Conservation (phyloP, 495 filamentous ascomycete species). For the Astrothelium subdiscretum region DNA sequence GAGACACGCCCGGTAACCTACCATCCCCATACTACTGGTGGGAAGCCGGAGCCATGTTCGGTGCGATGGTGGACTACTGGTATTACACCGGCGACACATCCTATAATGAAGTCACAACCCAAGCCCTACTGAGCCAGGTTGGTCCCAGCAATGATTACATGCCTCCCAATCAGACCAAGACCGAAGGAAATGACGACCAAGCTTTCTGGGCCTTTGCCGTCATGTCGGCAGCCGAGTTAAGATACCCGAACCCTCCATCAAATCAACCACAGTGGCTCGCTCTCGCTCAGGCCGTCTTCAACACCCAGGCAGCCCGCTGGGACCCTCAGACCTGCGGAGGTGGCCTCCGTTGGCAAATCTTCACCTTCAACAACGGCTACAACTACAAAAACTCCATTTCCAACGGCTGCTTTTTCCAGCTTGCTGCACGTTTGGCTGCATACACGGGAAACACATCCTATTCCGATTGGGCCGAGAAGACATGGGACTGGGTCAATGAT, state of each 20-base stretch:
- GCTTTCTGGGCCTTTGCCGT: constrained; percentile 47
- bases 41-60: constrained; percentile 40
- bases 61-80: constrained; percentile 41
- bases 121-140: constrained; percentile 39
- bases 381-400: constrained; percentile 71
- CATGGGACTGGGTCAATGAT: constrained; percentile 55
- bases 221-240: constrained; percentile 43
- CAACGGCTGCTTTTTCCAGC: constrained; percentile 69
- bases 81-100: constrained; percentile 43
- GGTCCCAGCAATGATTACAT: constrained; percentile 40
- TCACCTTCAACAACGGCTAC: constrained; percentile 67
- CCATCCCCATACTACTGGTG: constrained; percentile 36
- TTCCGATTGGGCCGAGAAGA: constrained; percentile 58
- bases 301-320: constrained; percentile 62
- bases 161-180: constrained; percentile 33
- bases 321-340: constrained; percentile 56
- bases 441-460: constrained; percentile 73
- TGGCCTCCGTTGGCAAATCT: constrained; percentile 80
- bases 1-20: constrained; percentile 31
- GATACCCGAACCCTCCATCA: constrained; percentile 32
- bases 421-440: constrained; percentile 61
- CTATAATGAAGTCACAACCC: constrained; percentile 40
- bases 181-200: constrained; percentile 47
- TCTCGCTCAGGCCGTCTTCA: constrained; percentile 69
- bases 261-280: constrained; percentile 58